Conservation (phyloP, 495 filamentous ascomycete genomes). For the Talaromyces stipitatus region DNA sequence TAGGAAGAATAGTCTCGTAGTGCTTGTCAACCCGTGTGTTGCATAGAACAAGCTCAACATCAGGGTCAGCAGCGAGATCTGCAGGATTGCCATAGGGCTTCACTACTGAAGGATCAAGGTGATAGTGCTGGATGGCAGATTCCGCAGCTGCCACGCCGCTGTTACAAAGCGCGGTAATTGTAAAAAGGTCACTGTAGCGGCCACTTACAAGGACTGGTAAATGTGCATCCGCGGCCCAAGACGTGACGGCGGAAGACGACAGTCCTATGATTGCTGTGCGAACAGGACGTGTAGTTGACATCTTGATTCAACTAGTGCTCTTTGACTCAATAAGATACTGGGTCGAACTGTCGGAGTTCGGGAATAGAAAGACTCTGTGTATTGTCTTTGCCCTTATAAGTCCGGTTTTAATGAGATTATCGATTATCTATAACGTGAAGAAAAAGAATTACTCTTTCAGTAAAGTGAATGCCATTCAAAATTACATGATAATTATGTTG, state of each 20-base stretch:
- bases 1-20: constrained; percentile 34
- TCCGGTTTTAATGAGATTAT: too few relatives aligned
- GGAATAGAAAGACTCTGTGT: not conserved
- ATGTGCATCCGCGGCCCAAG: constrained; percentile 50
- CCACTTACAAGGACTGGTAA: constrained; percentile 41
- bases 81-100: constrained; percentile 45
- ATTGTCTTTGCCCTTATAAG: too few relatives aligned
- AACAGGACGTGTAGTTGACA: constrained; percentile 30
- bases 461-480: not conserved
- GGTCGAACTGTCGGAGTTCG: not conserved
- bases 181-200: constrained; percentile 25
- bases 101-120: constrained; percentile 27
- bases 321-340: not conserved
- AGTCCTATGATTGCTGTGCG: constrained; percentile 53
- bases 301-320: not conserved
- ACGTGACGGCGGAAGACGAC: constrained; percentile 25
- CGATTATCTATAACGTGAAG: not conserved
- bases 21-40: constrained; percentile 35
- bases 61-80: constrained; percentile 42
- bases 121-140: constrained; percentile 37
- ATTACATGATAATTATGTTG: not conserved
- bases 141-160: constrained; percentile 40
- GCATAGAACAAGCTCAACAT: constrained; percentile 51
- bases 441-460: not conserved
- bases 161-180: constrained; percentile 54